Base-by-base conservation (phyloP, 305 asterid genomes). In the Withania somnifera region DNA sequence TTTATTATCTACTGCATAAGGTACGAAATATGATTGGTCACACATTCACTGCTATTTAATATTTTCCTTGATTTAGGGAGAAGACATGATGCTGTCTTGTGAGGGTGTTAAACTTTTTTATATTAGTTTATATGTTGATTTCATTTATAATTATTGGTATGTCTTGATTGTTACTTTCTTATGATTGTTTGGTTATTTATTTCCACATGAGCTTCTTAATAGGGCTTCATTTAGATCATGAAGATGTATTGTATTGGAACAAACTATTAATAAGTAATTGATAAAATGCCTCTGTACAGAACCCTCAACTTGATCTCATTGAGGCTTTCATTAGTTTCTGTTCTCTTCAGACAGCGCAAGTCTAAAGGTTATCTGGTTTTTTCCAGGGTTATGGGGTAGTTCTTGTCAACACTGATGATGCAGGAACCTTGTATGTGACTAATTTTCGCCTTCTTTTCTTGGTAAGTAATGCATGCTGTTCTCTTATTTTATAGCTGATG, bases 371-470 rank as follows among this genome's bases (percentile, higher is more conserved):
- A 50, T 73, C 84, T 89, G 85, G 83, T 87, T 80, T 81, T 84
- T 78, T 90, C 57, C 92, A 95, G 99, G 98, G 93, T 69, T 82
- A 85, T 78, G 97, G 97, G 34, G 97, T 91, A 85, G 99, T 95
- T 88, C 99, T 95, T 87, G 98, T 94, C 90, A 95, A 95, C 88
- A 94, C 87, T 81, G 97, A 94, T 60, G 95, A 91, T 85, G 99
- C 99, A 42, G 99, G 99, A 83, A 93, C 97, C 34, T 84, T 95
- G 89, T 95, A 89, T 34, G 91, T 95, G 51, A 95, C 99, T 67
- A 95, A 95, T 86, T 95, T 88, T 84, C 99, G 99, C 83, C 97
- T 95, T 84, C 96, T 95, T 84, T 95, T 95, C 89, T 88, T 95
- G 97, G 99, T 92, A 79, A 88, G 91, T 86, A 77, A 79, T 80